Evolutionary conservation across 1,284 basidiomycete species (phyloP), one percentile per base, ranked within the genome.

Genomic region (Sphaerobolus stellatus): DNA sequence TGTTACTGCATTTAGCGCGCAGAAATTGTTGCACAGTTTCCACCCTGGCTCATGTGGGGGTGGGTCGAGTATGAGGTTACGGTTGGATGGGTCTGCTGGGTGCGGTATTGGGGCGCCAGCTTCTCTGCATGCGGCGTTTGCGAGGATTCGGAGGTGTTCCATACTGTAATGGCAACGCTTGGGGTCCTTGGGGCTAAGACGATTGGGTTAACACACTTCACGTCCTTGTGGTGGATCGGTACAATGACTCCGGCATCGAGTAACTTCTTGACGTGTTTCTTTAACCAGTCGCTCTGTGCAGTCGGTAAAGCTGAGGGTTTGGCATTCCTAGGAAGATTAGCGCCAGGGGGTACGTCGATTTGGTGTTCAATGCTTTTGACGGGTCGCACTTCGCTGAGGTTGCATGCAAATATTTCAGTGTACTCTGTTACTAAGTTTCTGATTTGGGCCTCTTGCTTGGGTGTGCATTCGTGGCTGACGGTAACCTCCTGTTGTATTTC

Each of bases 321-420:
- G 7, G 50, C 48, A 2, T 27, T 31, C n/a, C 28, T 54, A 4
- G 56, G 58, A n/a, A n/a, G n/a, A 14, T 61, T 54, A 2, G 41
- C 45, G 5, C 44, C 50, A 1, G 36, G 18, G 16, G 52, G 50
- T 4, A 63, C 47, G 22, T 61, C 50, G 16, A 63, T 50, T 7
- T 50, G 44, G 31, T 61, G 57, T 14, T 53, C 34, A 14, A 38
- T 46, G 22, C 50, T 56, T 33, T 59, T 53, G 3, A 61, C 59
- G 7, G 43, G 49, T 16, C 24, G 33, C 9, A 63, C 57, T 41
- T 63, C 60, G 2, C 29, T 40, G 8, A 61, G 47, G 18, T 20
- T 31, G 5, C 54, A 47, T 1, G 60, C 60, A 29, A 58, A 61
- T 20, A 60, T 34, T n/a, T 60, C 55, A 2, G 59, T 52, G 34